A percentile compares a stretch with the other conserved stretches of the same genome.
These are phyloP conservation scores for Solanum pinnatisectum DNA, from an alignment of 257 asterid genomes.

Conservation along the genomic window DNA sequence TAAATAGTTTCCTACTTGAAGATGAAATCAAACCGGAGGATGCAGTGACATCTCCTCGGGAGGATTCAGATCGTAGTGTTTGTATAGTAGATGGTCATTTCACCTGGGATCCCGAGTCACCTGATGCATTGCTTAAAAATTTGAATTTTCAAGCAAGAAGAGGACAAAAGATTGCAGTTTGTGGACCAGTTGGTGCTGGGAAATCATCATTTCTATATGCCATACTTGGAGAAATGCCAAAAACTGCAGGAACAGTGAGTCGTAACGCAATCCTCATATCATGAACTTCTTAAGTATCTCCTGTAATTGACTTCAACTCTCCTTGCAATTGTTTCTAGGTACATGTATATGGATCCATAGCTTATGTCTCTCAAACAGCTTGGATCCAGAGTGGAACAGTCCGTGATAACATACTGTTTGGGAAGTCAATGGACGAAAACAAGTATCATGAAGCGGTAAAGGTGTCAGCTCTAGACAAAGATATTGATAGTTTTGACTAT, in stretches of 20 bases:
- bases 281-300: neutral
- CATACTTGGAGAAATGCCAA: constrained; percentile 63
- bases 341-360: constrained; percentile 45
- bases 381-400: constrained; percentile 85
- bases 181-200: constrained; percentile 77
- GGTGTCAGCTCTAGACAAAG: constrained; percentile 61
- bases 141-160: constrained; percentile 18
- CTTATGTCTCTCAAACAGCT: constrained; percentile 70
- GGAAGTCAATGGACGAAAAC: constrained; percentile 48
- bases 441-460: constrained; percentile 45
- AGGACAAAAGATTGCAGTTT: constrained; percentile 60
- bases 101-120: constrained; percentile 43
- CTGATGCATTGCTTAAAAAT: constrained; percentile 19
- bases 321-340: constrained; percentile 24
- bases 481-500: constrained; percentile 45
- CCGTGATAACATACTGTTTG: constrained; percentile 63
- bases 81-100: constrained; percentile 34
- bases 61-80: constrained; percentile 10
- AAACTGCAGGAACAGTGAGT: constrained; percentile 56
- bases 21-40: constrained; percentile 46
- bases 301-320: neutral
- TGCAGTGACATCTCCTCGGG: neutral
- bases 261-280: neutral
- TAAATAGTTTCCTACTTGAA: constrained; percentile 46
- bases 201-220: constrained; percentile 62